Evolutionary conservation across 1,284 basidiomycete species (phyloP), one percentile per base, ranked within the genome.

Genomic region (Apiotrichum montevideense): DNA sequence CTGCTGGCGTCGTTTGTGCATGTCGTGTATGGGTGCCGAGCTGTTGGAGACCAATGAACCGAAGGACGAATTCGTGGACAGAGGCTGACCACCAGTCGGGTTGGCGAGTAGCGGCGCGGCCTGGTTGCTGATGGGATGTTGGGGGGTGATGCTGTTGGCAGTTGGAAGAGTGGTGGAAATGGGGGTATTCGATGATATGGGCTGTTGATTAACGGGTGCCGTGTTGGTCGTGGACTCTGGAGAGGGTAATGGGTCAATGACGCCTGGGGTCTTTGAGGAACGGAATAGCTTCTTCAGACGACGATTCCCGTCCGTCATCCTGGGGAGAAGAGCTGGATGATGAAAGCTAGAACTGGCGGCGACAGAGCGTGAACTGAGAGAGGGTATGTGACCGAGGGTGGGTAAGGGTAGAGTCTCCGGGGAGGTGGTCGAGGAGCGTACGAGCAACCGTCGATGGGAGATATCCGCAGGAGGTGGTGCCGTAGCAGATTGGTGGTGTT

Each of bases 201-300:
- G 29, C 29, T 29, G 29, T 29, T 29, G 29, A 3, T 29, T 29
- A 29, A 29, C 29, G 29, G 29, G 29, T 29, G 29, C 29, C 29
- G 29, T 29, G 29, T 29, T 29, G 29, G 29, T 29, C 29, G 29
- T 29, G 29, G 29, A 29, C 29, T 52, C 53, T 43, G 47, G 50
- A 13, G 50, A 35, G 0, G 52, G 49, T 9, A 58, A 42, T 7
- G 52, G 52, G 33, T 55, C 57, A 10, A 55, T 48, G 35, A 9
- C 44, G 15, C 43, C 42, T 4, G 41, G 41, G 6, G 53, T 9
- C 53, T 55, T 55, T 15, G 57, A 59, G 11, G 46, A 53, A 47
- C 57, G 57, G 39, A 59, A 59, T 15, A 59, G 54, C 57, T 55
- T 55, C 57, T 59, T 59, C 42, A 59, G 52, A 8, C 52, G 56